These are phyloP conservation scores for Trichoderma semiorbis DNA, from an alignment of 2,329 filamentous ascomycete species.

Conservation along the genomic window DNA sequence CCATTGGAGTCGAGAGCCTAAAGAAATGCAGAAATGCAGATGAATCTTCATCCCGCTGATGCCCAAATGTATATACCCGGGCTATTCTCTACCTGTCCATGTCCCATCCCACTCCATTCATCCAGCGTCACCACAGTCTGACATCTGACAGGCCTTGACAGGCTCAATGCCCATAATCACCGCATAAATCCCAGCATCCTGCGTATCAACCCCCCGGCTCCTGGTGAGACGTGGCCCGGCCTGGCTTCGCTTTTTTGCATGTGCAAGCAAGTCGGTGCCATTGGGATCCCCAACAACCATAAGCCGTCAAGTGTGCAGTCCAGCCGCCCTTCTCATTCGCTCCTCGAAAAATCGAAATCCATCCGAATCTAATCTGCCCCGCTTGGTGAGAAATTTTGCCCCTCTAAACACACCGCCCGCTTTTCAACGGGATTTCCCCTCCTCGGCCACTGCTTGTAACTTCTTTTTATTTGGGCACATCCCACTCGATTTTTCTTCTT, in stretches of 20 bases:
- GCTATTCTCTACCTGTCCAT: neutral
- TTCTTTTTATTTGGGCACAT: constrained; percentile 2
- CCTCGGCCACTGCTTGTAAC: neutral
- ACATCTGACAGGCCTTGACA: neutral
- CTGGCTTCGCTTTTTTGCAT: neutral
- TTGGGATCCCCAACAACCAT: neutral
- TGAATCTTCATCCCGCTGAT: neutral
- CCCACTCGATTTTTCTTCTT: constrained; percentile 7
- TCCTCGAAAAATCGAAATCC: neutral
- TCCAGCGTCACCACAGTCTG: neutral
- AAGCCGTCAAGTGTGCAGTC: constrained; percentile 11
- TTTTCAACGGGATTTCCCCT: constrained; percentile 15
- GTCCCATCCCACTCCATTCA: neutral
- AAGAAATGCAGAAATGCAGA: neutral
- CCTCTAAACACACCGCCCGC: constrained; percentile 31
- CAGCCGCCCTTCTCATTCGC: neutral
- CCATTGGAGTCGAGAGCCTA: neutral
- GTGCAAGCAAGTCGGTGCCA: neutral
- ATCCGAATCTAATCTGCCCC: constrained; percentile 15
- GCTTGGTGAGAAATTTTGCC: constrained; percentile 27
- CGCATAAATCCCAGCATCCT: neutral
- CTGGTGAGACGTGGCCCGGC: constrained; percentile 11
- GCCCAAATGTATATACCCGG: neutral
- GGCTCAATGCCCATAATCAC: neutral
- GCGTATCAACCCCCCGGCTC: neutral